Evolutionary conservation across 495 filamentous ascomycete genomes (phyloP), one percentile per base, ranked within the genome.

Genomic region (Clavariopsis aquatica): DNA sequence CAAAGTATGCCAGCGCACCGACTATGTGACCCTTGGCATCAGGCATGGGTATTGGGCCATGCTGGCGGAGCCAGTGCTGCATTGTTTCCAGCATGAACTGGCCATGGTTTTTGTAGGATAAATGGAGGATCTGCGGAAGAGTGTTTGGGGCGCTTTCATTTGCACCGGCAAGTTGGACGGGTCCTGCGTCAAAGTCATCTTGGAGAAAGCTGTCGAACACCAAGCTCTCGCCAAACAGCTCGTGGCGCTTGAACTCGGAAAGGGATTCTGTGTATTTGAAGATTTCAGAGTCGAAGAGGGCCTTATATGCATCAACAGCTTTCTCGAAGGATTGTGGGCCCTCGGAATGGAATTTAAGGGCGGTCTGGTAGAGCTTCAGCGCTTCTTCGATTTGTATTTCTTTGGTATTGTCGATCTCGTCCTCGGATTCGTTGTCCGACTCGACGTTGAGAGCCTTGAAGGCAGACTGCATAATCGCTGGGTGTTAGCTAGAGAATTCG

Each of bases 361-460:
- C 94, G 58, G 81, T 88, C 73, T 97, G 92, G 74, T 98, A 99
- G 27, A 93, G 85, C 78, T 97, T 98, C 63, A 99, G 78, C 27
- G 94, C 92, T 75, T 99, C 94, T 74, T 99, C 94, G 72, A 98
- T 93, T 81, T 93, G 93, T 54, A 99, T 86, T 73, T 98, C 92
- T 77, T 90, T 92, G 47, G 92, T 97, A 64, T 93, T 91, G 70
- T 99, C 94, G 71, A 96, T 78, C 76, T 97, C 94, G 69, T 94
- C 91, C 66, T 96, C 91, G 66, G 87, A 80, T 54, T 88, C 90
- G 65, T 94, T 90, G 71, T 96, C 94, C 8, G 91, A 91, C 71
- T 96, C 92, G 72, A 97, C 84, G 67, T 98, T 98, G 73, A 97
- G 82, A 46, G 94, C 89, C 38, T 86, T 84, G 73, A 92, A 97